Percentiles rank a stretch among this genome's conserved stretches.
These are phyloP conservation scores for Orbilia quercus DNA, from an alignment of 2,329 filamentous ascomycete genomes.

Conservation along the genomic window DNA sequence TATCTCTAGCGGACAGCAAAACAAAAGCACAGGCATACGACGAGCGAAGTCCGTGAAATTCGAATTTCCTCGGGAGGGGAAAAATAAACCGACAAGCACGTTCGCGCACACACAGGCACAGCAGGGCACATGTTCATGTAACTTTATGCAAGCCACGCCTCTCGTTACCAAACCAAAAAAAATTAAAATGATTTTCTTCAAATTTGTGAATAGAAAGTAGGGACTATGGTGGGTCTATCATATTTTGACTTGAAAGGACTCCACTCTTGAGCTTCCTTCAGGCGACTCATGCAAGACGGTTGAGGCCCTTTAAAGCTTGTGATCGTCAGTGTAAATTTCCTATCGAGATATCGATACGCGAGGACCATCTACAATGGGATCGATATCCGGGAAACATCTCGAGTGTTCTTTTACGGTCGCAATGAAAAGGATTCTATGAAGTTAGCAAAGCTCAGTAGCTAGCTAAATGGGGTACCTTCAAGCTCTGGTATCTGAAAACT, in stretches of 20 bases:
- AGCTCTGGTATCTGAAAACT: background rate
- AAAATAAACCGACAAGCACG: slow-evolving; percentile 10
- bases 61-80: slow-evolving; percentile 19
- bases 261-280: slow-evolving; percentile 12
- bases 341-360: slow-evolving; percentile 39
- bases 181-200: too few species aligned
- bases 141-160: slow-evolving; percentile 47
- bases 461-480: background rate
- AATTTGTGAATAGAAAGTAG: too few species aligned
- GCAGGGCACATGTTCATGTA: slow-evolving; percentile 46
- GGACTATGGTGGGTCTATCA: too few species aligned
- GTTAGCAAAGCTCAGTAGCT: too few species aligned
- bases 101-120: background rate
- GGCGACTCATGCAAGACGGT: slow-evolving; percentile 21
- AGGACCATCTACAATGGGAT: slow-evolving; percentile 18
- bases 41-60: slow-evolving; percentile 17
- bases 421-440: too few species aligned
- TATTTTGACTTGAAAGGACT: slow-evolving; percentile 14
- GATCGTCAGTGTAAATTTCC: slow-evolving; percentile 34
- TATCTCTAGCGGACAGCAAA: slow-evolving; percentile 17
- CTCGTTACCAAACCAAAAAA: slow-evolving; percentile 18
- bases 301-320: slow-evolving; percentile 3
- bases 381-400: background rate
- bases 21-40: slow-evolving; percentile 3
- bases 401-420: too few species aligned